Base-by-base conservation (phyloP, 352 stramenopile genomes). In the Globisporangium lucens region DNA sequence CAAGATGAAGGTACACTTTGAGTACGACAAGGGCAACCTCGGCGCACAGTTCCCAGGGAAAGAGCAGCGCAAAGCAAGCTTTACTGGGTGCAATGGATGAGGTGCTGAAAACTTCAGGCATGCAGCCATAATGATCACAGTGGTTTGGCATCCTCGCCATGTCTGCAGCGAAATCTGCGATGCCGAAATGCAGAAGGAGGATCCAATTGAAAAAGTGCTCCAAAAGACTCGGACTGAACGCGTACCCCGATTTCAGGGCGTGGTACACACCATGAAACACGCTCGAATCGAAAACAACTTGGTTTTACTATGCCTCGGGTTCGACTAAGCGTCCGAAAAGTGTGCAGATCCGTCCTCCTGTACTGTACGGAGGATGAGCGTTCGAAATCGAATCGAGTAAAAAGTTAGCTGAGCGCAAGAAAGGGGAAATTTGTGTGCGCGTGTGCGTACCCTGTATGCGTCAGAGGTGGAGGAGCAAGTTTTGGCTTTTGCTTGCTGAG, bases 31-130 rank as follows among this genome's bases (percentile, higher is more conserved):
- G 38, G 38, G 12, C 38, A 46, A 49, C 15, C 41, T 49, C 41
- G 20, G 41, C 41, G 15, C 41, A 49, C 53, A 57, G 52, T 57
- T 57, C 24, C 24, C 24, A 24, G 15, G 38, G 38, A 46, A 46
- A 46, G 38, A 46, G 53, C 53, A 41, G 36, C 29, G 53, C 53
- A 27, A 57, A 30, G 51, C 22, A n/a, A 27, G 8, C 27, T 3
- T 56, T 36, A 17, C 29, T 43, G 35, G 53, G 29, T 60, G 53
- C 29, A 60, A 3, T 43, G 53, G 53, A 60, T 60, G 53, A 60
- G 53, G 29, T 57, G 3, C 24, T 57, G 51, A 30, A 30, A 38
- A 17, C 47, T 22, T 15, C 27, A 20, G 5, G 53, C 53, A 27
- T 33, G 12, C 53, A 43, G 29, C 3, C 7, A 43, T 55, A 55